These are phyloP conservation scores for Epithele typhae DNA, from an alignment of 768 basidiomycete genomes.

Conservation along the genomic window DNA sequence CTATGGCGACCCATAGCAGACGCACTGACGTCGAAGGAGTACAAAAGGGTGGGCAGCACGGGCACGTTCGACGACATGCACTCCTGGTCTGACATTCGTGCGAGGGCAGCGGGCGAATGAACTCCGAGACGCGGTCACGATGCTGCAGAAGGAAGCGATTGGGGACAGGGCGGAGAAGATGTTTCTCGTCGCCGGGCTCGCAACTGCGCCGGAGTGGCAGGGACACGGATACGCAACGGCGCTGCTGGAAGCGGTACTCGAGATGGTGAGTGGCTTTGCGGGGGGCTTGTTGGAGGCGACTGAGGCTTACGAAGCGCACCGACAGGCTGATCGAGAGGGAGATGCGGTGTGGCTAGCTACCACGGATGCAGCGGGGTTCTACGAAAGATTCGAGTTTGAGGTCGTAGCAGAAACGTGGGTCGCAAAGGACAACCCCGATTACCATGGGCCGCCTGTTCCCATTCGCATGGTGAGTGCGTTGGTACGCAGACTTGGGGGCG, in stretches of 20 bases:
- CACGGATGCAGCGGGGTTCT: slow-evolving; percentile 10
- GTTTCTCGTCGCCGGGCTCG: not conserved
- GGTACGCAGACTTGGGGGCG: no score
- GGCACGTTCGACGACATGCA: no score
- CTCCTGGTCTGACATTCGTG: no score
- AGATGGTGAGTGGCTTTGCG: not conserved
- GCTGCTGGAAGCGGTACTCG: not conserved
- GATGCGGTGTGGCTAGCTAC: slow-evolving; percentile 9
- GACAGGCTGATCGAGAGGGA: slow-evolving; percentile 14
- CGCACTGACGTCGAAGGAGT: no score
- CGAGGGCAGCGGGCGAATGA: no score
- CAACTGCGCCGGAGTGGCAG: not conserved
- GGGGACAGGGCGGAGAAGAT: not conserved
- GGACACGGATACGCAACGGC: not conserved
- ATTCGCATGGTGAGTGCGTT: slow-evolving; percentile 16
- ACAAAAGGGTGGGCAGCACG: no score
- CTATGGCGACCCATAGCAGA: no score
- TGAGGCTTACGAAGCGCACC: no score
- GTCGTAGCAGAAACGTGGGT: slow-evolving; percentile 4
- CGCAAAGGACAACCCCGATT: slow-evolving; percentile 14
- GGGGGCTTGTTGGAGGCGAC: no score
- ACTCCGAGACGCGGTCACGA: no score
- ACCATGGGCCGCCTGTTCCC: slow-evolving; percentile 7
- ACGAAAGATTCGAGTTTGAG: slow-evolving; percentile 12
- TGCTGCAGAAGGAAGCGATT: no score